Percentiles rank a stretch among this genome's conserved stretches.
phyloP scores from a whole-genome alignment of 305 asterid genomes.

The Ruellia speciosa region DNA sequence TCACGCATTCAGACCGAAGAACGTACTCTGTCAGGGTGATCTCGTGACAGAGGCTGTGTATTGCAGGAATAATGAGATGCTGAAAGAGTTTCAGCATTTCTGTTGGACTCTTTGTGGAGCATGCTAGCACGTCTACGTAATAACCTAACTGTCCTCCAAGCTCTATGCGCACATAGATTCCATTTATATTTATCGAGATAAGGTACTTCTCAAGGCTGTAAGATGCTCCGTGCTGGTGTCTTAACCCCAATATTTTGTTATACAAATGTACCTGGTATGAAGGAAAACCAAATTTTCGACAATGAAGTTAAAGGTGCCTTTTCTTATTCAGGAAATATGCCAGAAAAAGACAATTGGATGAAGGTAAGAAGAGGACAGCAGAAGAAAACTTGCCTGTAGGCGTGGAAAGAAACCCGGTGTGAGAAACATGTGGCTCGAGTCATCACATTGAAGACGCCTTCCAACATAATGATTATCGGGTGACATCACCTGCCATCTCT shows the following conservation, averaged over 20 bases:
- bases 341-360: neutral
- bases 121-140: slow-evolving; percentile 64
- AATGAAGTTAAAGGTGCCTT: neutral
- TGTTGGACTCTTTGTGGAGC: slow-evolving; percentile 65
- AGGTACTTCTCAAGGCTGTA: slow-evolving; percentile 65
- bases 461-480: slow-evolving; percentile 52
- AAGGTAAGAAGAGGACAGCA: neutral
- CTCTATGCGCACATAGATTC: slow-evolving; percentile 66
- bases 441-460: slow-evolving; percentile 68
- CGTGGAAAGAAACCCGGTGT: slow-evolving; percentile 77
- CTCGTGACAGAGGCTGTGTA: slow-evolving; percentile 55
- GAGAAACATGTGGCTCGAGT: slow-evolving; percentile 64
- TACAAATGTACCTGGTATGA: slow-evolving; percentile 62
- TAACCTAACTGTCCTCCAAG: slow-evolving; percentile 67
- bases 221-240: slow-evolving; percentile 69
- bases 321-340: neutral
- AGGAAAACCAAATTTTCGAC: neutral
- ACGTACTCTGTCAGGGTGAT: slow-evolving; percentile 53
- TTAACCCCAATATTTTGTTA: slow-evolving; percentile 59
- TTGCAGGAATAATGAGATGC: slow-evolving; percentile 62
- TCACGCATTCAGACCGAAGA: slow-evolving; percentile 68
- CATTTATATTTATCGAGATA: slow-evolving; percentile 54
- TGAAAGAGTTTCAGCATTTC: slow-evolving; percentile 73
- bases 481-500: slow-evolving; percentile 47
- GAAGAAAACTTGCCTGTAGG: slow-evolving; percentile 49